These are phyloP conservation scores for Penicillium pancosmium DNA, from an alignment of 495 filamentous ascomycete species.

Conservation along the genomic window DNA sequence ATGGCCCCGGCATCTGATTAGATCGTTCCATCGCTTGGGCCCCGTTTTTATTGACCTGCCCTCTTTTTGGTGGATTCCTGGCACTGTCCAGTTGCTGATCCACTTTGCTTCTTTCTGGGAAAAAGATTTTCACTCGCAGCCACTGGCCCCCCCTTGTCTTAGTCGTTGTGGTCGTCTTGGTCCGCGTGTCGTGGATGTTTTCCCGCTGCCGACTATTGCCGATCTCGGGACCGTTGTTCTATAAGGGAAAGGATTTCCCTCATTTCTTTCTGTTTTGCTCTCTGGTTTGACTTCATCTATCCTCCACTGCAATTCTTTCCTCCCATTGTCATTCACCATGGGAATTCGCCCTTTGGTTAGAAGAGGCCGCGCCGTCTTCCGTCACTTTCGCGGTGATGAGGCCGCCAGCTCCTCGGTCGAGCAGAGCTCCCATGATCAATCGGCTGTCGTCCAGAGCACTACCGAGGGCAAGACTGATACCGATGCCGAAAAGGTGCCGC, in stretches of 20 bases:
- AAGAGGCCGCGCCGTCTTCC: slow-evolving; percentile 14
- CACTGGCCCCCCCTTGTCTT: slow-evolving; percentile 5
- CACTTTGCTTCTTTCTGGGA: neutral
- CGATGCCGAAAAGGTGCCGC: slow-evolving; percentile 5
- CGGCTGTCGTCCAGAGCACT: neutral
- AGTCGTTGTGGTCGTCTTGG: neutral
- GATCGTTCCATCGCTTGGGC: slow-evolving; percentile 11
- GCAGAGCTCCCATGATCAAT: neutral
- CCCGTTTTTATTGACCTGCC: neutral
- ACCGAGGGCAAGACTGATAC: slow-evolving; percentile 4
- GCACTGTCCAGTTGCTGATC: neutral
- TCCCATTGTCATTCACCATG: slow-evolving; percentile 4
- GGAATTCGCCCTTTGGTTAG: slow-evolving; percentile 12
- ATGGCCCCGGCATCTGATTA: slow-evolving; percentile 18
- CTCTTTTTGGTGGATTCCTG: slow-evolving; percentile 5
- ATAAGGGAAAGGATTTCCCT: slow-evolving; percentile 7
- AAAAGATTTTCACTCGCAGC: slow-evolving; percentile 11
- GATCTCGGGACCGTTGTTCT: slow-evolving; percentile 15
- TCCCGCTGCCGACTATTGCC: slow-evolving; percentile 7
- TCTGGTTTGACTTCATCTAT: neutral
- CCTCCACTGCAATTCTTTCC: neutral
- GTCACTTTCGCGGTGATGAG: slow-evolving; percentile 10
- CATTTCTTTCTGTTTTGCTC: neutral
- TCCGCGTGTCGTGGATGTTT: slow-evolving; percentile 1
- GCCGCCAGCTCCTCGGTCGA: slow-evolving; percentile 7